Percentiles rank a stretch among this genome's conserved stretches.
These are phyloP conservation scores for Ajuga chamaepitys DNA, from an alignment of 257 asterid genomes.

Conservation along the genomic window DNA sequence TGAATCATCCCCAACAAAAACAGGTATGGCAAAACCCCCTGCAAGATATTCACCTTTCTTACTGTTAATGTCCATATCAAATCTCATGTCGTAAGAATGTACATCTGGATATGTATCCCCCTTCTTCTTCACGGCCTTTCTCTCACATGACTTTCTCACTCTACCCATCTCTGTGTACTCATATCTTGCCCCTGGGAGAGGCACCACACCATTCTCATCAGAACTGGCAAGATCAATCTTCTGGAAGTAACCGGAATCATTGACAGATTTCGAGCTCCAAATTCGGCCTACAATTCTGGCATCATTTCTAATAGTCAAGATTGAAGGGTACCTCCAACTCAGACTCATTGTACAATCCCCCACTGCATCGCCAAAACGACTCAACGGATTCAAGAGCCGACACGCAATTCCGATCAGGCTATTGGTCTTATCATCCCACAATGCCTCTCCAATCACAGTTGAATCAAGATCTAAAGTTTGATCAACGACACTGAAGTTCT, in stretches of 20 bases:
- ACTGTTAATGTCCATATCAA: slow-evolving; percentile 31
- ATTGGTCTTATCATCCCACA: slow-evolving; percentile 43
- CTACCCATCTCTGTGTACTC: slow-evolving; percentile 42
- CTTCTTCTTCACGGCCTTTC: slow-evolving; percentile 10
- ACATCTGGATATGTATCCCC: slow-evolving; percentile 35
- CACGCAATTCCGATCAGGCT: slow-evolving; percentile 45
- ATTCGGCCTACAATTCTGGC: slow-evolving; percentile 32
- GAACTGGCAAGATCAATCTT: slow-evolving; percentile 18
- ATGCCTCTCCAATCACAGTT: slow-evolving; percentile 51
- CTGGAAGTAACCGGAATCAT: slow-evolving; percentile 32
- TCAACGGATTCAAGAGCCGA: slow-evolving; percentile 23
- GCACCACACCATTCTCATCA: background rate
- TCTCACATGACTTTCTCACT: slow-evolving; percentile 24
- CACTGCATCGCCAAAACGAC: slow-evolving; percentile 14
- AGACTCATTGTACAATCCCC: slow-evolving; percentile 52
- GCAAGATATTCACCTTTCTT: slow-evolving; percentile 13
- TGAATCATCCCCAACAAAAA: slow-evolving; percentile 31
- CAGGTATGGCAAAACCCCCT: slow-evolving; percentile 45
- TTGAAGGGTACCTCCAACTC: slow-evolving; percentile 40
- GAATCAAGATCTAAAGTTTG: slow-evolving; percentile 12
- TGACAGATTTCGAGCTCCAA: slow-evolving; percentile 35
- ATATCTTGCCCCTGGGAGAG: slow-evolving; percentile 31
- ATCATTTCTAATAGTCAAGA: slow-evolving; percentile 30
- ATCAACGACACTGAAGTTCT: background rate
- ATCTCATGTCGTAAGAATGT: slow-evolving; percentile 41